Percentiles rank a stretch among this genome's conserved stretches.
These are phyloP conservation scores for Sclerotinia nivalis DNA, from an alignment of 2,329 filamentous ascomycete species.

Conservation along the genomic window DNA sequence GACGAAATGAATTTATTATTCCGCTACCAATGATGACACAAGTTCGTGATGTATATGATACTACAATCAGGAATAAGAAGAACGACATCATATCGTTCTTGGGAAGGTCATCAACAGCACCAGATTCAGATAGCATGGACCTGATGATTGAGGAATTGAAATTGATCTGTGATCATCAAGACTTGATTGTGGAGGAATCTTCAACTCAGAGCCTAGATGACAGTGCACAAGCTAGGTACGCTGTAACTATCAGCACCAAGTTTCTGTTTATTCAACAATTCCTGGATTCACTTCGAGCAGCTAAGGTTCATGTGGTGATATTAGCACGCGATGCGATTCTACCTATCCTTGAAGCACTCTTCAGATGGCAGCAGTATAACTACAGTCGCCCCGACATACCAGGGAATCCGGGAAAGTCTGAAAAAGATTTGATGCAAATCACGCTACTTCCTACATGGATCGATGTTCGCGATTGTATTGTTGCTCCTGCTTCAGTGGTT, in stretches of 20 bases:
- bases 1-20: slow-evolving; percentile 50
- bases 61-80: slow-evolving; percentile 49
- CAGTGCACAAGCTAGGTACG: slow-evolving; percentile 52
- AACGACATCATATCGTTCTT: slow-evolving; percentile 52
- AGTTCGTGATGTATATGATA: slow-evolving; percentile 53
- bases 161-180: slow-evolving; percentile 59
- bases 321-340: slow-evolving; percentile 53
- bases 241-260: slow-evolving; percentile 59
- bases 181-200: slow-evolving; percentile 51
- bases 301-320: slow-evolving; percentile 53
- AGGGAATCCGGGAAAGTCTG: slow-evolving; percentile 36
- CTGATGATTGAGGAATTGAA: slow-evolving; percentile 52
- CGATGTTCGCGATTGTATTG: slow-evolving; percentile 21
- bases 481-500: slow-evolving; percentile 31
- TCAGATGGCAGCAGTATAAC: slow-evolving; percentile 45
- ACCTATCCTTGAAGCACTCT: slow-evolving; percentile 54
- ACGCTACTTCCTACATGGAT: slow-evolving; percentile 34
- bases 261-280: slow-evolving; percentile 61
- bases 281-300: slow-evolving; percentile 47
- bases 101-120: slow-evolving; percentile 37
- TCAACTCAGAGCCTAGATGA: slow-evolving; percentile 42
- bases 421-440: slow-evolving; percentile 29
- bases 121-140: slow-evolving; percentile 45
- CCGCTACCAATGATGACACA: slow-evolving; percentile 59
- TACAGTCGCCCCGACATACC: slow-evolving; percentile 37